These are phyloP conservation scores for Tulasnella calospora DNA, from an alignment of 768 basidiomycete species.

Conservation along the genomic window DNA sequence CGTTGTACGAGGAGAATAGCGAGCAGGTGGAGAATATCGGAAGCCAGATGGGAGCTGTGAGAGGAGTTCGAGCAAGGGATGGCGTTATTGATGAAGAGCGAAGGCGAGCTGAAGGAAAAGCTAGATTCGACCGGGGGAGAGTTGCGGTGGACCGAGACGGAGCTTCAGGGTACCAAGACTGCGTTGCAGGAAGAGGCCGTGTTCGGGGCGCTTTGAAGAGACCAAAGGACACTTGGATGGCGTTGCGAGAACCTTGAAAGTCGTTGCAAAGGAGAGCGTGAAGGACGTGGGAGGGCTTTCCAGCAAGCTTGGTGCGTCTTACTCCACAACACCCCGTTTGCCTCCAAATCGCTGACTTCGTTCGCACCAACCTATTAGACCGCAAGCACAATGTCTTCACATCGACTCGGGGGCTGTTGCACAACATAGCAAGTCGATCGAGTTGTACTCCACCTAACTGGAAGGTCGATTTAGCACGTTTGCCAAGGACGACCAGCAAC, in stretches of 20 bases:
- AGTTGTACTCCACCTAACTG: conserved; percentile 50
- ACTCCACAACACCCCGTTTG: conserved; percentile 24
- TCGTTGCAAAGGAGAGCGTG: conserved; percentile 60
- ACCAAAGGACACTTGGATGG: conserved; percentile 65
- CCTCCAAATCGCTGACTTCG: background rate
- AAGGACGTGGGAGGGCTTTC: conserved; percentile 67
- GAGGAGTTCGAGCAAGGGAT: conserved; percentile 93
- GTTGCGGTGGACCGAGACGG: conserved; percentile 51
- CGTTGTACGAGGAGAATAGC: conserved; percentile 75
- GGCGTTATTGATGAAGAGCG: conserved; percentile 62
- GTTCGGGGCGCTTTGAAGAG: conserved; percentile 66
- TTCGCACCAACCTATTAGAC: conserved; percentile 43
- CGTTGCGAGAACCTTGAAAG: conserved; percentile 67
- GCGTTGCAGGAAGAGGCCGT: conserved; percentile 75
- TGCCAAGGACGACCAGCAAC: conserved; percentile 51
- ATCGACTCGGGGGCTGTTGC: conserved; percentile 58
- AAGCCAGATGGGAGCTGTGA: conserved; percentile 69
- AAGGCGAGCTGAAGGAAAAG: conserved; percentile 55
- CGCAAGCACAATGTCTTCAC: conserved; percentile 62
- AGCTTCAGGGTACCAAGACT: conserved; percentile 53
- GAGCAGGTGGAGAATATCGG: conserved; percentile 80
- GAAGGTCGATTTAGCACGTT: conserved; percentile 59
- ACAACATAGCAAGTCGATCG: conserved; percentile 56
- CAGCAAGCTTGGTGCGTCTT: conserved; percentile 69
- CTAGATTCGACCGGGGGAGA: conserved; percentile 52